A percentile compares a stretch with the other conserved stretches of the same genome.
Conservation (phyloP, 148 eudicot genomes). For the Spergularia bocconei region DNA sequence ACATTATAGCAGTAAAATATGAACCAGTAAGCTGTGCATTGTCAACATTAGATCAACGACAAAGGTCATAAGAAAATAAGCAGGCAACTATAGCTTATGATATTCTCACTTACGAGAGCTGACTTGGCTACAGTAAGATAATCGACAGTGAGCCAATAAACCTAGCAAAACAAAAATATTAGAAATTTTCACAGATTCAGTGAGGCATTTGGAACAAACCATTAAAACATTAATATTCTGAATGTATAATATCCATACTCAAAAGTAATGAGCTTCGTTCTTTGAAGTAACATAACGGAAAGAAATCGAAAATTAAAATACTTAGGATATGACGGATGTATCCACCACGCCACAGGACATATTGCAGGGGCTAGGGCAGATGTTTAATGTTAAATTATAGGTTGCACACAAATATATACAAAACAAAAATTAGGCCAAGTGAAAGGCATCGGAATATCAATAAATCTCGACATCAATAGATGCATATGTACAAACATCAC, state of each 20-base stretch:
- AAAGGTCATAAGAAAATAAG: constrained; percentile 7
- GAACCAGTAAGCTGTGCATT: constrained; percentile 70
- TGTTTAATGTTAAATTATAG: not conserved
- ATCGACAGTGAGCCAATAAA: constrained; percentile 83
- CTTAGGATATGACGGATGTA: not conserved
- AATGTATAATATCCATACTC: not conserved
- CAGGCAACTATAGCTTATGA: not conserved
- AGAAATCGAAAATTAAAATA: not conserved
- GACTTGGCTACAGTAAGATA: constrained; percentile 82
- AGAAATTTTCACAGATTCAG: not conserved
- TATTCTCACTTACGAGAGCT: constrained; percentile 73
- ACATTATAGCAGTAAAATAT: constrained; percentile 90
- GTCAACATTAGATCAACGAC: constrained; percentile 5
- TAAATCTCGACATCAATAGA: not conserved
- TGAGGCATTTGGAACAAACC: not conserved
- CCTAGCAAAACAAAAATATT: constrained; percentile 39
- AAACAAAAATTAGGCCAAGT: not conserved
- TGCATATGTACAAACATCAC: not conserved
- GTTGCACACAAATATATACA: not conserved
- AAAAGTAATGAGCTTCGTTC: not conserved
- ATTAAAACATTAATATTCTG: not conserved
- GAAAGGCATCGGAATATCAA: not conserved
- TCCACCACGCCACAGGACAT: not conserved
- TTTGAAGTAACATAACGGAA: constrained; percentile 1
- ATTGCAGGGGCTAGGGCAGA: not conserved